Base-by-base conservation (phyloP, 257 asterid species). In the Cordia subcordata region DNA sequence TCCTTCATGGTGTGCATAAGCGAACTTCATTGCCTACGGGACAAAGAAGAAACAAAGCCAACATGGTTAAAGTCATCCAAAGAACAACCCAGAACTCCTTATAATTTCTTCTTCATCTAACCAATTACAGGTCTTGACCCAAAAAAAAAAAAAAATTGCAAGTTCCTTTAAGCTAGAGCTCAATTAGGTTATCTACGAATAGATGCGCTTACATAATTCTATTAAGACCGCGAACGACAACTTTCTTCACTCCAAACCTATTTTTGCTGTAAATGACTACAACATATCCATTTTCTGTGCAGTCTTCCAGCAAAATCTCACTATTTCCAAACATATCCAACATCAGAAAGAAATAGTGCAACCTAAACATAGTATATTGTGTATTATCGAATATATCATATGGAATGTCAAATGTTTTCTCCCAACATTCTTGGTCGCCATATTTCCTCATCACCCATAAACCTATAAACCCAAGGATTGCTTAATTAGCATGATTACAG, bases 281-380 rank as follows among this genome's bases (percentile, higher is more conserved):
- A 5, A 50, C 33, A 1, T 37, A 50, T 17, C 49, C 21, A 0
- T 18, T 49, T 1, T 5, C 16, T 1, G 15, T 27, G 18, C 62
- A 17, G 17, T 15, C 62, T n/a, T 57, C 51, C 10, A 57, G 19
- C 62, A 57, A 16, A 46, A 57, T 10, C 15, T 57, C 62, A 11
- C 62, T 50, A 19, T 18, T 57, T 32, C 38, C 62, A 8, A 37
- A 39, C 51, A 57, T 1, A 39, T 37, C 38, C 50, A 17, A 38
- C 10, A 35, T 35, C 13, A 38, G 33, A 12, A 57, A n/a, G n/a
- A 37, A 57, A 19, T 27, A 15, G 32, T 8, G 32, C 10, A 19
- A 32, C 10, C 14, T 57, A 10, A 35, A 57, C 20, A 20, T 40
- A 16, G 11, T 32, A 15, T 16, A 8, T 8, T 50, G 23, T 1